Evolutionary conservation across 179 eudicot species (phyloP).

Genomic region (Beta corolliflora): DNA sequence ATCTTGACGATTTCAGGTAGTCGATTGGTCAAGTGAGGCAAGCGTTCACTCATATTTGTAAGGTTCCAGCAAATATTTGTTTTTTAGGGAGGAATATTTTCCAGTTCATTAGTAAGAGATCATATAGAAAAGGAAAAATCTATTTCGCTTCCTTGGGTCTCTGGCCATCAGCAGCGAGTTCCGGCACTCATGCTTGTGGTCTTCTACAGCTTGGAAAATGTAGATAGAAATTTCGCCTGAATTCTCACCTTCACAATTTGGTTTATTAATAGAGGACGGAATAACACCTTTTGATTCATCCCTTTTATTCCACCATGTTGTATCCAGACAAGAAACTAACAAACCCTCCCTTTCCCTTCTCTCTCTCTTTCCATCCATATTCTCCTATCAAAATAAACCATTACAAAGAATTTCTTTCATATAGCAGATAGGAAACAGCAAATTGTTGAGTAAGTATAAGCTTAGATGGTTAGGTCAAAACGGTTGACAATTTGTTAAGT

Average conservation of each 20-base stretch:
- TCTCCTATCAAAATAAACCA: background rate
- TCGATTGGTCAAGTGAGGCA: background rate
- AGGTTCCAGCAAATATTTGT: background rate
- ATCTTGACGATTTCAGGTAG: background rate
- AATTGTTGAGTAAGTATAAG: background rate
- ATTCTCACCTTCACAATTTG: background rate
- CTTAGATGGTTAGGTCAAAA: background rate
- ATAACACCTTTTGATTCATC: no score
- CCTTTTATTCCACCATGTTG: no score
- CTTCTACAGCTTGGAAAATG: background rate
- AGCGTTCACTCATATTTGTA: background rate
- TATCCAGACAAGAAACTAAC: no score
- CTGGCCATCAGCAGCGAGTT: background rate
- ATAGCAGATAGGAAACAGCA: background rate
- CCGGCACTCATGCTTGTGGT: background rate
- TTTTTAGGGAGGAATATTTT: no score
- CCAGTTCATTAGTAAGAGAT: no score
- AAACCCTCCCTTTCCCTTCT: no score
- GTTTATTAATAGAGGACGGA: no score
- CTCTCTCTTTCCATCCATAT: no score
- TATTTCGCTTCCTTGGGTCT: background rate
- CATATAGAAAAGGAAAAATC: background rate
- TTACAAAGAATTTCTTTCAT: background rate
- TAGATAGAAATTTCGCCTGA: background rate
- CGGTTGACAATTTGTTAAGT: no score